Conservation (phyloP, 202 grass and related monocot genomes). For the Cymbopogon flexuosus region DNA sequence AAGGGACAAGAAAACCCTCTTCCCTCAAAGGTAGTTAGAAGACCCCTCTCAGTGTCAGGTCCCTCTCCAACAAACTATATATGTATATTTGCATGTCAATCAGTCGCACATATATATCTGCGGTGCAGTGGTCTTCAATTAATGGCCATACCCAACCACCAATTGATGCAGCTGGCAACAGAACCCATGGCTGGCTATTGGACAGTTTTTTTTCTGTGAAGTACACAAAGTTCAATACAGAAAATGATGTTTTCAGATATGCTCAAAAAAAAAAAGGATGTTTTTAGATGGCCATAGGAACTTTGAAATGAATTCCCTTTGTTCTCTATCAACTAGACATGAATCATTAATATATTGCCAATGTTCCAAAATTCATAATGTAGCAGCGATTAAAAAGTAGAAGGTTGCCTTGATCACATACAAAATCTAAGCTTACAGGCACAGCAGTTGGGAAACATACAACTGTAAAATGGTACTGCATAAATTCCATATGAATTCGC, state of each 20-base stretch:
- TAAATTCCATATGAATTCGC: not conserved
- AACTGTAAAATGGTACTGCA: not conserved
- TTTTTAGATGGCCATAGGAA: not conserved
- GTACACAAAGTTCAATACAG: slow-evolving; percentile 10
- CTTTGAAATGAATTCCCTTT: slow-evolving; percentile 8
- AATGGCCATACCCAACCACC: slow-evolving; percentile 49
- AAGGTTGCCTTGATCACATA: not conserved
- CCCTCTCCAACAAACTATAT: slow-evolving; percentile 54
- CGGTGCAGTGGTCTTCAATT: slow-evolving; percentile 41
- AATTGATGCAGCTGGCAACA: slow-evolving; percentile 40
- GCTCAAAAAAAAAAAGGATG: slow-evolving; percentile 26
- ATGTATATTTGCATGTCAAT: slow-evolving; percentile 43
- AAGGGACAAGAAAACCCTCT: slow-evolving; percentile 44
- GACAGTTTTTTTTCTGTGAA: slow-evolving; percentile 38
- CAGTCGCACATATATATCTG: slow-evolving; percentile 38
- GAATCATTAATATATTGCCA: not conserved
- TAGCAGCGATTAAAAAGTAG: not conserved
- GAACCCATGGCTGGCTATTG: slow-evolving; percentile 34
- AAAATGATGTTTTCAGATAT: slow-evolving; percentile 25
- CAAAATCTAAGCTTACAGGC: slow-evolving; percentile 4
- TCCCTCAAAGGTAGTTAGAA: slow-evolving; percentile 51
- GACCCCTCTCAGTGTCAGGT: slow-evolving; percentile 45
- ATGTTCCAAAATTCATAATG: not conserved
- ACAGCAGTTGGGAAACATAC: slow-evolving; percentile 8
- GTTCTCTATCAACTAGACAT: slow-evolving; percentile 24